These are phyloP conservation scores for Auricularia sp. DNA, from an alignment of 768 basidiomycete species.

Conservation along the genomic window DNA sequence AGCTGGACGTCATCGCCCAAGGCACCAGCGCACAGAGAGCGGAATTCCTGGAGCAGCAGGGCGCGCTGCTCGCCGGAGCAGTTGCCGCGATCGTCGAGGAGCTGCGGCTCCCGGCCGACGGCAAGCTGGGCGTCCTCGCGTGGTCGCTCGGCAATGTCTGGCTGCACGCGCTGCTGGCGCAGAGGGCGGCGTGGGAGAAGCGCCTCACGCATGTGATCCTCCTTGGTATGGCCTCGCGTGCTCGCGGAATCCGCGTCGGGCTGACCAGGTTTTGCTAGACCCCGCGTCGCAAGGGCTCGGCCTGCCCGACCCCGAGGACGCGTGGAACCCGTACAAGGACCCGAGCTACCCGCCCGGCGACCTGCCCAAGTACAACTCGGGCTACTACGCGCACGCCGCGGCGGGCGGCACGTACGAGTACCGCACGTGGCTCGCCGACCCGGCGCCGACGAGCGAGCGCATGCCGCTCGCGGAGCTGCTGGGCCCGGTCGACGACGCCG, in stretches of 20 bases:
- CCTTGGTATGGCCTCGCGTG: not conserved
- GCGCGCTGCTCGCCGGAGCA: not conserved
- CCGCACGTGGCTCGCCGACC: not conserved
- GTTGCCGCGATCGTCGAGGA: not conserved
- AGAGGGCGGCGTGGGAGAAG: not conserved
- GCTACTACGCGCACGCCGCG: not conserved
- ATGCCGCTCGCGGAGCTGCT: not conserved
- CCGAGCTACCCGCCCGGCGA: not conserved
- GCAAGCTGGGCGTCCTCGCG: not conserved
- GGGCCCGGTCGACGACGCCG: not conserved
- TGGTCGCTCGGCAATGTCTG: not conserved
- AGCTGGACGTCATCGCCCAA: constrained; percentile 10
- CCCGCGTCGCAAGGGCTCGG: not conserved
- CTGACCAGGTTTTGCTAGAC: not conserved
- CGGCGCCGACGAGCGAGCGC: not conserved
- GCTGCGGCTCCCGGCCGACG: not conserved
- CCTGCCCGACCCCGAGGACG: not conserved
- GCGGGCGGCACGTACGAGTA: not conserved
- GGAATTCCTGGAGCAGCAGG: not conserved
- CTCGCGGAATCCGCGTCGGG: not conserved
- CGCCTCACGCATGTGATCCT: not conserved
- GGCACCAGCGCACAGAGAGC: not conserved
- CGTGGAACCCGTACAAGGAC: not conserved
- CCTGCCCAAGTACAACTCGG: not conserved
- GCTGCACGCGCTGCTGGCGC: not conserved